Percentiles rank a stretch among this genome's conserved stretches.
These are phyloP conservation scores for Ophiostoma australiae DNA, from an alignment of 2,329 filamentous ascomycete genomes.

Conservation along the genomic window DNA sequence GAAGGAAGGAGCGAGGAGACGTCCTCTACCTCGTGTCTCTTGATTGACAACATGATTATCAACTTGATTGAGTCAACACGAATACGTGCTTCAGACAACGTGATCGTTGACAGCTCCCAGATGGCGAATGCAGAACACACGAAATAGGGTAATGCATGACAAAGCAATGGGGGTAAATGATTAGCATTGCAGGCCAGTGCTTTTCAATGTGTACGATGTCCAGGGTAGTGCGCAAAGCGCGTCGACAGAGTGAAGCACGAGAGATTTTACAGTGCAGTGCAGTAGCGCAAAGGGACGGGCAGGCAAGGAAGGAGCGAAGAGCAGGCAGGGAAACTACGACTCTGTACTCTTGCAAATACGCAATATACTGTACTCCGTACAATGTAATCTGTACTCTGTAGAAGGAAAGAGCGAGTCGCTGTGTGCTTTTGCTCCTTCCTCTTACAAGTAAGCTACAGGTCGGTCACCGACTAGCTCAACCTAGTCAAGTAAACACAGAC, in stretches of 20 bases:
- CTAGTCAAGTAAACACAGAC: not conserved
- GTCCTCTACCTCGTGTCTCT: not conserved
- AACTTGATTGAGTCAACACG: not conserved
- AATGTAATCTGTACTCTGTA: not conserved
- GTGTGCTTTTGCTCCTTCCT: not conserved
- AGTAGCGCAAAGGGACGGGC: slow-evolving; percentile 10
- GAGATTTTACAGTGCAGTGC: slow-evolving; percentile 7
- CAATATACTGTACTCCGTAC: not conserved
- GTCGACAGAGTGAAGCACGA: not conserved
- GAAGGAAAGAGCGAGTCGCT: not conserved
- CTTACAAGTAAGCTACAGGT: not conserved
- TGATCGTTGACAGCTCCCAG: not conserved
- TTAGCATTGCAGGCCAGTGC: not conserved
- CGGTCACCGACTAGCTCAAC: not conserved
- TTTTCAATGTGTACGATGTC: not conserved
- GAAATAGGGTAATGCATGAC: not conserved
- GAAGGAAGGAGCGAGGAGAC: not conserved
- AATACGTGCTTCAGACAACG: not conserved
- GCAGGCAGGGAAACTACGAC: not conserved
- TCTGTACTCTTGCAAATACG: too few species aligned
- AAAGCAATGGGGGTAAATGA: not conserved
- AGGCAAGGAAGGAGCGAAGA: slow-evolving; percentile 1
- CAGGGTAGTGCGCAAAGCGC: not conserved
- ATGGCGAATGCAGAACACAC: not conserved
- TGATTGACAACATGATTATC: too few species aligned